These are phyloP conservation scores for Immersiporthe knoxdaviesiana DNA, from an alignment of 2,329 filamentous ascomycete genomes.

Conservation along the genomic window DNA sequence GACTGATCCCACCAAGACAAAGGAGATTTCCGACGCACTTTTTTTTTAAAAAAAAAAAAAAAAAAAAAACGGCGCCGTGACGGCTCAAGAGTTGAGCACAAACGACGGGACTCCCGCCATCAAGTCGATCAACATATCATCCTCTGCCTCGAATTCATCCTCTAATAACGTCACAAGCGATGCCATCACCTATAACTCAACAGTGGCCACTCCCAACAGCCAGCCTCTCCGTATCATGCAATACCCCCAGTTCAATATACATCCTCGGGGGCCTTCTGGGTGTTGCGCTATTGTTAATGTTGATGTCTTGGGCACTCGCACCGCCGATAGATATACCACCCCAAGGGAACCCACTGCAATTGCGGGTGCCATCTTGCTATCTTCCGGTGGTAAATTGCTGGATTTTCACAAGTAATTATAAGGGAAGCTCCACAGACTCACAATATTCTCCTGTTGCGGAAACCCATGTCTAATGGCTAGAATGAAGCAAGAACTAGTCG, in stretches of 20 bases:
- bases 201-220: neutral
- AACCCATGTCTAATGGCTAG: neutral
- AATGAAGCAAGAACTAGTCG: slow-evolving; percentile 35
- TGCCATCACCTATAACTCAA: neutral
- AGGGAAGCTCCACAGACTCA: neutral
- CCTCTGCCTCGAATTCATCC: neutral
- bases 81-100: neutral
- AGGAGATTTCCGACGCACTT: neutral
- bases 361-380: neutral
- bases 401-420: neutral
- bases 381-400: neutral
- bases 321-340: neutral
- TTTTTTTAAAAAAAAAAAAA: neutral
- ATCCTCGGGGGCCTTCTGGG: neutral
- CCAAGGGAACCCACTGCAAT: neutral
- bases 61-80: no score
- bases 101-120: neutral
- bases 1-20: neutral
- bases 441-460: neutral
- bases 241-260: neutral
- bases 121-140: neutral
- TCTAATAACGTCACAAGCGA: neutral
- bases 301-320: neutral
- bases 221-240: neutral
- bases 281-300: neutral